Percentiles rank a stretch among this genome's conserved stretches.
phyloP scores from a whole-genome alignment of 2,329 filamentous ascomycete genomes.

The Penicillium hesseltinei region DNA sequence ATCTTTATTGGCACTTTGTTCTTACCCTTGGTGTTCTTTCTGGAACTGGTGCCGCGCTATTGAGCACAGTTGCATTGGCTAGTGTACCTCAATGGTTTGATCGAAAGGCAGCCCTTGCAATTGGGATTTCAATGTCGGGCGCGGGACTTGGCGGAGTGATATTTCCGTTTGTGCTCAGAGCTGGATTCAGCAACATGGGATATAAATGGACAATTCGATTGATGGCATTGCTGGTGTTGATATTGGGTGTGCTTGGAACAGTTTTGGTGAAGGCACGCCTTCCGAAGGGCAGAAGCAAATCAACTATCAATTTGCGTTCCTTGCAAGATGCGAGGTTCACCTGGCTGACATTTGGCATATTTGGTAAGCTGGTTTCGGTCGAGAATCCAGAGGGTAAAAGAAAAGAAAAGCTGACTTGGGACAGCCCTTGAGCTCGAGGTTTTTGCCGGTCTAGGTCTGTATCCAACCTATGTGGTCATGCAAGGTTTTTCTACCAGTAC shows the following conservation, averaged over 20 bases:
- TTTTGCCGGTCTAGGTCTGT: slow-evolving; percentile 30
- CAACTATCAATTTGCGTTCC: slow-evolving; percentile 43
- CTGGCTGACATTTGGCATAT: slow-evolving; percentile 46
- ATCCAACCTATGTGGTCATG: slow-evolving; percentile 30
- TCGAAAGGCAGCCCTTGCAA: slow-evolving; percentile 37
- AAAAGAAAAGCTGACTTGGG: not conserved
- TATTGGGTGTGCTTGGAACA: slow-evolving; percentile 34
- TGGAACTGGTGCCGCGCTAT: slow-evolving; percentile 36
- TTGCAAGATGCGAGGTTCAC: slow-evolving; percentile 47
- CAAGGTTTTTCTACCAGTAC: slow-evolving; percentile 28
- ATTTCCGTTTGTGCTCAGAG: slow-evolving; percentile 39
- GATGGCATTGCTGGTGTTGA: slow-evolving; percentile 37
- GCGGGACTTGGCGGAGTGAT: slow-evolving; percentile 39
- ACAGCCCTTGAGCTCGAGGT: slow-evolving; percentile 34
- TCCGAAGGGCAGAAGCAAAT: slow-evolving; percentile 32
- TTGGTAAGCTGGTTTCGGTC: slow-evolving; percentile 32
- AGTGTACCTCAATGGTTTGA: slow-evolving; percentile 46
- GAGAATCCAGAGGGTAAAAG: not conserved
- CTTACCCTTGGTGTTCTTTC: slow-evolving; percentile 41
- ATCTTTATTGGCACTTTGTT: slow-evolving; percentile 51
- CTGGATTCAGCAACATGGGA: slow-evolving; percentile 34
- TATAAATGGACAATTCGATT: slow-evolving; percentile 43
- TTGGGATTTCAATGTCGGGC: slow-evolving; percentile 43
- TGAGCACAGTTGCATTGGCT: slow-evolving; percentile 41
- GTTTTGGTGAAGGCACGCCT: slow-evolving; percentile 39